Evolutionary conservation across 2,329 filamentous ascomycete species (phyloP).

Genomic region (Exophiala xenobiotica): DNA sequence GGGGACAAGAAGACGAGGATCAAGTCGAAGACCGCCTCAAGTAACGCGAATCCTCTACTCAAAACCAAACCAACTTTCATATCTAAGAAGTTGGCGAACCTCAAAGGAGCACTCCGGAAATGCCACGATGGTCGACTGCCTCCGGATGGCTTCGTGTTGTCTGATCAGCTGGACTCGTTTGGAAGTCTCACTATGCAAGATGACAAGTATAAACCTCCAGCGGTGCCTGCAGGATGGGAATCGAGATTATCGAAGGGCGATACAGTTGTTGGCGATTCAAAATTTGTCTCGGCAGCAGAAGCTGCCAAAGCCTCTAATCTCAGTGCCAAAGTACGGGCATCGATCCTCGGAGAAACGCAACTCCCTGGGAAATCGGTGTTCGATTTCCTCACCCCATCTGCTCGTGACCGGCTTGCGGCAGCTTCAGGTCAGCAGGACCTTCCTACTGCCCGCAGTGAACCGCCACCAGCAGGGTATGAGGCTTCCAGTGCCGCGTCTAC

Average conservation of each 20-base stretch:
- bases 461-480: constrained; percentile 63
- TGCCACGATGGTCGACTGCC: constrained; percentile 73
- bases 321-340: constrained; percentile 73
- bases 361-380: constrained; percentile 94
- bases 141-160: constrained; percentile 56
- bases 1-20: constrained; percentile 78
- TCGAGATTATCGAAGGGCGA: constrained; percentile 50
- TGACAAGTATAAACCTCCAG: constrained; percentile 46
- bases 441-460: constrained; percentile 73
- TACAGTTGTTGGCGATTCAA: neutral
- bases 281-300: constrained; percentile 63
- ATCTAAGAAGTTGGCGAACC: constrained; percentile 59
- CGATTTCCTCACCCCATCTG: constrained; percentile 78
- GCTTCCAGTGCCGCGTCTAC: constrained; percentile 60
- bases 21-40: constrained; percentile 48
- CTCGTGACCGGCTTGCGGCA: constrained; percentile 72
- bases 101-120: constrained; percentile 56
- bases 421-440: constrained; percentile 75
- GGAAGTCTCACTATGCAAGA: constrained; percentile 47
- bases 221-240: constrained; percentile 63
- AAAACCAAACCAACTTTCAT: constrained; percentile 71
- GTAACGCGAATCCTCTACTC: constrained; percentile 62
- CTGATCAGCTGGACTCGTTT: constrained; percentile 52
- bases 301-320: constrained; percentile 74
- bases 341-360: constrained; percentile 74